Percentiles rank a stretch among this genome's conserved stretches.
phyloP scores from a whole-genome alignment of 352 stramenopile species.

The Pythium pyrilobum region DNA sequence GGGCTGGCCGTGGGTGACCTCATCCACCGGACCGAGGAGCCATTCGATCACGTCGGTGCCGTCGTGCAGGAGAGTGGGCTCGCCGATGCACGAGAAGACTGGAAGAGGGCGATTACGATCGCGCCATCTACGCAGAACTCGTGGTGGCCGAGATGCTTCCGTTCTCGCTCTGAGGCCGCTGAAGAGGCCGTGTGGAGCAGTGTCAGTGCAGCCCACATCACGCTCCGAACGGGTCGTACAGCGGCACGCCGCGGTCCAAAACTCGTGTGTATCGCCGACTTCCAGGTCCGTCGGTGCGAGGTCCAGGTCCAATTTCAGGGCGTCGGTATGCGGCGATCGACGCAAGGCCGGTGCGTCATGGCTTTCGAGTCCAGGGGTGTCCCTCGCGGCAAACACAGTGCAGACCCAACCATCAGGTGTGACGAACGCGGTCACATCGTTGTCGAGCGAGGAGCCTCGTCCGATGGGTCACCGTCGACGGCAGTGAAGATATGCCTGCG shows the following conservation, averaged over 20 bases:
- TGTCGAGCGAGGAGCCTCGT: neutral
- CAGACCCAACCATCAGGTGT: neutral
- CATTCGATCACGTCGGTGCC: neutral
- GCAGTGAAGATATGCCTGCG: neutral
- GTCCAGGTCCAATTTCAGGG: too few species aligned
- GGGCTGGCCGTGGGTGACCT: neutral
- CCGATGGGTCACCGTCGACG: neutral
- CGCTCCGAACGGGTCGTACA: too few species aligned
- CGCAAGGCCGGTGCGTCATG: neutral
- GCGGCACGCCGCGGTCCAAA: too few species aligned
- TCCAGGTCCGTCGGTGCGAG: too few species aligned
- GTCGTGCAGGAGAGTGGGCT: neutral
- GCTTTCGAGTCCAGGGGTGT: neutral
- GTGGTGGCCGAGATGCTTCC: too few species aligned
- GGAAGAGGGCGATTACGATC: neutral
- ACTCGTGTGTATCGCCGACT: too few species aligned
- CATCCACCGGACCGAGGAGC: neutral
- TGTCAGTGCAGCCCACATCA: too few species aligned
- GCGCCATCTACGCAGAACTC: too few species aligned
- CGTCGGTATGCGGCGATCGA: neutral
- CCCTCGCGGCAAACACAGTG: neutral
- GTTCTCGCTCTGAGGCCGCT: too few species aligned
- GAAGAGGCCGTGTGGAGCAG: too few species aligned
- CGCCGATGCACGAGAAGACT: neutral
- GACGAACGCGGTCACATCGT: slow-evolving; percentile 2